A percentile compares a stretch with the other conserved stretches of the same genome.
phyloP scores from a whole-genome alignment of 2,329 filamentous ascomycete genomes.

The Sporothrix sp. region DNA sequence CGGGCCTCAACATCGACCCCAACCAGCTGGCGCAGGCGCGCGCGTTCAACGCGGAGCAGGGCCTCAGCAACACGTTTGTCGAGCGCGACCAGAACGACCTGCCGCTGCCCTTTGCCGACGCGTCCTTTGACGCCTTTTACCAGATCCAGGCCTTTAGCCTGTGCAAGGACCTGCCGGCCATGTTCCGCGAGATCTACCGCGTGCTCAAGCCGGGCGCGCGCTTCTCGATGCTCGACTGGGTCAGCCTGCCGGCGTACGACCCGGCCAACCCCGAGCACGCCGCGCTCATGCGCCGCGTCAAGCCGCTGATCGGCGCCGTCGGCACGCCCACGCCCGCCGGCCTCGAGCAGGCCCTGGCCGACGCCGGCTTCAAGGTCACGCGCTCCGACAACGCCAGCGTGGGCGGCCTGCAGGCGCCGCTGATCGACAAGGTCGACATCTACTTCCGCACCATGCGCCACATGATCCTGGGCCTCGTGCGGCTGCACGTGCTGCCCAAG shows the following conservation, averaged over 20 bases:
- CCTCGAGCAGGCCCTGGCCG: constrained; percentile 35
- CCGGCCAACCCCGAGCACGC: constrained; percentile 35
- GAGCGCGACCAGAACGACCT: constrained; percentile 42
- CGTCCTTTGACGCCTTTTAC: constrained; percentile 42
- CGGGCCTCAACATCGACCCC: constrained; percentile 45
- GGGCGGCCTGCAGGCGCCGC: constrained; percentile 39
- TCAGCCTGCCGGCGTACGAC: constrained; percentile 41
- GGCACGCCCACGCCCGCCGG: constrained; percentile 41
- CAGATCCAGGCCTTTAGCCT: constrained; percentile 49
- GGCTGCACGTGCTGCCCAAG: constrained; percentile 35
- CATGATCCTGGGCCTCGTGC: constrained; percentile 39
- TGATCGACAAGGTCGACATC: constrained; percentile 44
- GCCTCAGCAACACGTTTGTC: constrained; percentile 38
- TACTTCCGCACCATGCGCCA: constrained; percentile 43
- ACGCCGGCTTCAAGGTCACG: constrained; percentile 38
- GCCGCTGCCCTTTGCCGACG: constrained; percentile 40
- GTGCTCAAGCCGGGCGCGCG: constrained; percentile 41
- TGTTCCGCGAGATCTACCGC: constrained; percentile 40
- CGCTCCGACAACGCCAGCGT: constrained; percentile 43
- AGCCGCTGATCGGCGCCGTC: constrained; percentile 45
- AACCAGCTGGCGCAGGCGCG: constrained; percentile 40
- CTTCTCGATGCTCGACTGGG: constrained; percentile 43
- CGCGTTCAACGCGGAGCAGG: constrained; percentile 33
- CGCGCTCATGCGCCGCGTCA: constrained; percentile 43
- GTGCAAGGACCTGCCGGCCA: constrained; percentile 36